Base-by-base conservation (phyloP, 805 yeast genomes). In the Candida boleticola region DNA sequence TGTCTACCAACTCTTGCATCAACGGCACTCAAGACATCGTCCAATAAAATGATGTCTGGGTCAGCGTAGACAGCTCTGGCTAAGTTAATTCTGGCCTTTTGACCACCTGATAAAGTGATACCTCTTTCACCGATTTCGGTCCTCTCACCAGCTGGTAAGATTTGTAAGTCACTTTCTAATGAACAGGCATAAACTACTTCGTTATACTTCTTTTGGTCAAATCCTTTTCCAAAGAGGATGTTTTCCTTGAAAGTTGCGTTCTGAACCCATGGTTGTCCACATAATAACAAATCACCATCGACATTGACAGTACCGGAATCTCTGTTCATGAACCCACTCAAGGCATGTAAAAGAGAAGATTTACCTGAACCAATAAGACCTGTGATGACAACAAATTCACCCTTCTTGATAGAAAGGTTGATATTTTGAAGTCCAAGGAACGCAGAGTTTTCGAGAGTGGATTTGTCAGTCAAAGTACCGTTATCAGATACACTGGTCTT, bases 121-220 rank as follows among this genome's bases (percentile, higher is more conserved):
- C 95, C 95, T 58, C 87, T 74, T 58, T 87, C 95, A 47, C 95
- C 95, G 51, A 87, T 85, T 58, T 85, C 86, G 0, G 95, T 85
- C 41, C 61, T 53, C 52, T 88, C 95, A 23, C 92, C 92, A 29
- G 82, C 88, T 7, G 85, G 84, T 26, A 88, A 63, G 35, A 78
- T 72, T 3, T 76, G 74, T 48, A 87, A 69, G 60, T 87, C 96
- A 36, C 74, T 76, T 25, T 67, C 69, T 45, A 87, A 63, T 0
- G 89, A 82, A 61, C 95, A 87, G 1, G 83, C 83, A 29, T 71
- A 63, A 11, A 88, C 57, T 4, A 86, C 76, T 13, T 63, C 61
- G 5, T 73, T 54, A 55, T 87, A 87, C 46, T 66, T 73, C 2
- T 61, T 55, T 39, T 71, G 64, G 42, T 82, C 78, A 43, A 57